Conservation (phyloP, 2,329 filamentous ascomycete genomes). For the Aspergillus brunneoviolaceus region DNA sequence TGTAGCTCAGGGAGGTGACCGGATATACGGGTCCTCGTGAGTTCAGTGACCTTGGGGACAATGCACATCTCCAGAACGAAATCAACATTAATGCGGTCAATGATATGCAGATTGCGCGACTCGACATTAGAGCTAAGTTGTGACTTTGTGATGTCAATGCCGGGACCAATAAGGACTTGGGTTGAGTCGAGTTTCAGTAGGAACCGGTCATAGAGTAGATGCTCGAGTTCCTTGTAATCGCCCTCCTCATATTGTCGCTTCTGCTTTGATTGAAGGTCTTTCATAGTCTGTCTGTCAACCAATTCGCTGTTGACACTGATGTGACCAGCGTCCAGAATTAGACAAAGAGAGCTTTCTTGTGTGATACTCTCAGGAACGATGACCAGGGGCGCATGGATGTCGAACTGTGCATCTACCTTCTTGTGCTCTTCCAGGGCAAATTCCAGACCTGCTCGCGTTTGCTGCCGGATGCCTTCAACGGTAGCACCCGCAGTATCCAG, state of each 20-base stretch:
- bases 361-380: slow-evolving; percentile 95
- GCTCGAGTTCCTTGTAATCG: slow-evolving; percentile 83
- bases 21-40: slow-evolving; percentile 88
- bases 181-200: slow-evolving; percentile 89
- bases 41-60: slow-evolving; percentile 87
- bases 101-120: slow-evolving; percentile 75
- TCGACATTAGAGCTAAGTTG: slow-evolving; percentile 71
- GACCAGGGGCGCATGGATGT: slow-evolving; percentile 92
- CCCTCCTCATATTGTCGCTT: slow-evolving; percentile 82
- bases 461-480: slow-evolving; percentile 89
- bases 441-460: slow-evolving; percentile 91
- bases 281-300: slow-evolving; percentile 85
- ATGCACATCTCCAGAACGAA: slow-evolving; percentile 97
- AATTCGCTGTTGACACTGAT: slow-evolving; percentile 91
- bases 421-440: slow-evolving; percentile 98
- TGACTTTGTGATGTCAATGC: slow-evolving; percentile 82
- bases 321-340: slow-evolving; percentile 95
- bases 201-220: slow-evolving; percentile 97
- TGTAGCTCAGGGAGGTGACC: slow-evolving; percentile 91
- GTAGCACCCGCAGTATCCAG: slow-evolving; percentile 96
- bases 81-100: slow-evolving; percentile 96
- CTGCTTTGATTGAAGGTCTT: slow-evolving; percentile 88
- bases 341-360: slow-evolving; percentile 73
- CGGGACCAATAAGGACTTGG: slow-evolving; percentile 90
- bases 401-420: slow-evolving; percentile 92